These are phyloP conservation scores for Penicillium sp. DNA, from an alignment of 2,329 filamentous ascomycete genomes.

Conservation along the genomic window DNA sequence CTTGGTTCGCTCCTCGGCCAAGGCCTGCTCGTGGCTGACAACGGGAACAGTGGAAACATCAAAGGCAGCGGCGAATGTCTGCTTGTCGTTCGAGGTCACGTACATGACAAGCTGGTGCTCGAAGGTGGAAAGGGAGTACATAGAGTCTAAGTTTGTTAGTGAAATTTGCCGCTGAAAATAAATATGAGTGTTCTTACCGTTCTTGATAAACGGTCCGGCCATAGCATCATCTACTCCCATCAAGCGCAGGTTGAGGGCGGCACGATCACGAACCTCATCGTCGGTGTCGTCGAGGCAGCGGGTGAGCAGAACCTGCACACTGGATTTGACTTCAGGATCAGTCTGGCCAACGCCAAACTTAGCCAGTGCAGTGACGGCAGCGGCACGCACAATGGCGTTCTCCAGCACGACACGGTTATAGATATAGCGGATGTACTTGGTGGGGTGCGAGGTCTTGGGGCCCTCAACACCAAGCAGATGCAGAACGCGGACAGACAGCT, in stretches of 20 bases:
- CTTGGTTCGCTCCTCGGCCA: slow-evolving; percentile 95
- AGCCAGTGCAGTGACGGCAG: slow-evolving; percentile 90
- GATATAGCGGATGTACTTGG: slow-evolving; percentile 99
- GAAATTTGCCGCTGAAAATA: not conserved
- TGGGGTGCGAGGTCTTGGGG: slow-evolving; percentile 91
- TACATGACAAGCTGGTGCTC: slow-evolving; percentile 98
- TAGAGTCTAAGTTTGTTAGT: slow-evolving; percentile 68
- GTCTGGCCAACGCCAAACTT: slow-evolving; percentile 98
- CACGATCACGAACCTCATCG: slow-evolving; percentile 95
- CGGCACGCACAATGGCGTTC: slow-evolving; percentile 92
- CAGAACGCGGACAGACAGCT: slow-evolving; percentile 91
- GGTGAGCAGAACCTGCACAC: slow-evolving; percentile 87
- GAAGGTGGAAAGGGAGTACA: slow-evolving; percentile 92
- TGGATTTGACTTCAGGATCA: slow-evolving; percentile 94
- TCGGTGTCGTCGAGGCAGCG: slow-evolving; percentile 96
- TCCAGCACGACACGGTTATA: slow-evolving; percentile 98
- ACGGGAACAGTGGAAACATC: slow-evolving; percentile 89
- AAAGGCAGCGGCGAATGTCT: slow-evolving; percentile 82
- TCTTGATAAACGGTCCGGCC: slow-evolving; percentile 87
- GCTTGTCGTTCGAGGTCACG: slow-evolving; percentile 87
- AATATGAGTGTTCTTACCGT: slow-evolving; percentile 61
- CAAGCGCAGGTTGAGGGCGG: slow-evolving; percentile 85
- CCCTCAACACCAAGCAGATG: slow-evolving; percentile 94
- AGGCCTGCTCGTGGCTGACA: slow-evolving; percentile 92
- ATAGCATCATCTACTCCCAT: slow-evolving; percentile 92